Evolutionary conservation across 176 grass and related monocot genomes (phyloP).

Genomic region (Oryza glumipatula): DNA sequence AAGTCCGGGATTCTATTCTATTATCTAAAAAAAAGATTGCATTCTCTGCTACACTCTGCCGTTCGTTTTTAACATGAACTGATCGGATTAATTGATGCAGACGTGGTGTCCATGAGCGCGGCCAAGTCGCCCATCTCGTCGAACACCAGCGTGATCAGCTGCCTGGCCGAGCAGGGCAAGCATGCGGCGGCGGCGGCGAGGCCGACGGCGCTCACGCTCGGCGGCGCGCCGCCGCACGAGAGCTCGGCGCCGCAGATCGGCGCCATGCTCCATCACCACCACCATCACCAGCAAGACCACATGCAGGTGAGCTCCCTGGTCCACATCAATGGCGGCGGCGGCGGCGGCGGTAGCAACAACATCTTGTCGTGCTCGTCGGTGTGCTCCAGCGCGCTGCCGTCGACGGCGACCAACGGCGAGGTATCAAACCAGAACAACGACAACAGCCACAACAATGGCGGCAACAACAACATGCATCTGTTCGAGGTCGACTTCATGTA

Average conservation of each 20-base stretch:
- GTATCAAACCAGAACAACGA: constrained; percentile 45
- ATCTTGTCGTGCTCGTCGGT: constrained; percentile 55
- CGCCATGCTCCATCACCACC: constrained; percentile 40
- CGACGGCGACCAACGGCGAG: constrained; percentile 36
- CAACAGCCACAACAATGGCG: neutral
- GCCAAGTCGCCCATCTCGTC: constrained; percentile 59
- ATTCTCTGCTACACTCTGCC: neutral
- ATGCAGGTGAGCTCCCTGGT: constrained; percentile 34
- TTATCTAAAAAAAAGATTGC: neutral
- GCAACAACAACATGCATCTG: constrained; percentile 42
- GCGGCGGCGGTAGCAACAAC: constrained; percentile 12
- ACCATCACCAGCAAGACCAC: constrained; percentile 36
- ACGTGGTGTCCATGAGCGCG: neutral
- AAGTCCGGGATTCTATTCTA: too few species aligned
- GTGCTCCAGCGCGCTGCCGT: constrained; percentile 42
- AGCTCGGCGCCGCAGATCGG: constrained; percentile 25
- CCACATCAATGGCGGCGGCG: neutral
- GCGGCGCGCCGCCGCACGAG: constrained; percentile 31
- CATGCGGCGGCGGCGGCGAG: constrained; percentile 13
- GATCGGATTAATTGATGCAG: neutral
- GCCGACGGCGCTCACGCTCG: constrained; percentile 51
- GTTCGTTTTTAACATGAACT: neutral
- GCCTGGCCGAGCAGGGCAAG: constrained; percentile 40
- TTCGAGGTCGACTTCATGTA: constrained; percentile 67
- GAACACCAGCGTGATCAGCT: constrained; percentile 58